phyloP scores from a whole-genome alignment of 2,329 filamentous ascomycete genomes.

The Penicillium sp. region DNA sequence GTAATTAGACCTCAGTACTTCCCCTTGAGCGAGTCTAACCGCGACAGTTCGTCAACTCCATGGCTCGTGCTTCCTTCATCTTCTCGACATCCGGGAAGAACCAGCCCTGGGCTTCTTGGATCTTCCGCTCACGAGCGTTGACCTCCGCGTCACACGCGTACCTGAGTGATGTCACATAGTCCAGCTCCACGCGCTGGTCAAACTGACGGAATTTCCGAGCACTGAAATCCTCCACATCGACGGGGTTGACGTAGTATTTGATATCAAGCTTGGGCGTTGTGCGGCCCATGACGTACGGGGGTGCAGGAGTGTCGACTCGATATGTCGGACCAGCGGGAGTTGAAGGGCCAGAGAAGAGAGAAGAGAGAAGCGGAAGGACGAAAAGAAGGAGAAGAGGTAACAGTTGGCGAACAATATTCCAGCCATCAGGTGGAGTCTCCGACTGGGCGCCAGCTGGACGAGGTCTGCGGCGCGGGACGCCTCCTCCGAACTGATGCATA shows the following conservation, averaged over 20 bases:
- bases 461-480: slow-evolving; percentile 68
- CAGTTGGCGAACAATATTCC: slow-evolving; percentile 62
- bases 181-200: slow-evolving; percentile 70
- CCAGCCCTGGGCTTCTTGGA: slow-evolving; percentile 79
- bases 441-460: slow-evolving; percentile 53
- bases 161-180: slow-evolving; percentile 63
- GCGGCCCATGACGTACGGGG: slow-evolving; percentile 69
- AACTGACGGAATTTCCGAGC: slow-evolving; percentile 65
- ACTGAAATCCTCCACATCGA: slow-evolving; percentile 66
- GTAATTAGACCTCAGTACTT: slow-evolving; percentile 25
- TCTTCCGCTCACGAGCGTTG: slow-evolving; percentile 58
- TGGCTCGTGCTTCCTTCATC: slow-evolving; percentile 63
- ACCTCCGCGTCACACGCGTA: slow-evolving; percentile 71
- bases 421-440: slow-evolving; percentile 49
- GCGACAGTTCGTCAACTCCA: slow-evolving; percentile 58
- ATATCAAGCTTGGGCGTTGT: slow-evolving; percentile 65
- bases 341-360: slow-evolving; percentile 60
- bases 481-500: slow-evolving; percentile 91
- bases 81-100: slow-evolving; percentile 76
- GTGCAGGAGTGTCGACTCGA: slow-evolving; percentile 65
- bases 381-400: slow-evolving; percentile 87
- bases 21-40: slow-evolving; percentile 49
- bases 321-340: slow-evolving; percentile 61
- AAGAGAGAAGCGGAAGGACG: slow-evolving; percentile 75
- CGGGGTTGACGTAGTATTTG: slow-evolving; percentile 79